Base-by-base conservation (phyloP, 352 stramenopile species). In the Globisporangium irregulare region DNA sequence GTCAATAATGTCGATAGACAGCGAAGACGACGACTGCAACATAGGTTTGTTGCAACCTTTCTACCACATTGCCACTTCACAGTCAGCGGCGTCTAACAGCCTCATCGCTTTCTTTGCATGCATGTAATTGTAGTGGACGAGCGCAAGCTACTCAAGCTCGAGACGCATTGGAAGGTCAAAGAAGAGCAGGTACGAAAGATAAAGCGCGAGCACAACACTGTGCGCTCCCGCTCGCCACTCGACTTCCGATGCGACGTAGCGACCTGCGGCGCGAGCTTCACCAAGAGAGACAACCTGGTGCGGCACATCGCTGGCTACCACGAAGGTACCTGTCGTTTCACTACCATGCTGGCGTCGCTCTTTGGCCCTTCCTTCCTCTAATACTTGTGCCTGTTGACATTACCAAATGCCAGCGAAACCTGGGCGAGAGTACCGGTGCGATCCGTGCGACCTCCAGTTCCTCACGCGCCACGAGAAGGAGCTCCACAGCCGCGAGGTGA, bases 381-480 rank as follows among this genome's bases (percentile, higher is more conserved):
- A 32, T 32, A 32, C 27, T 32, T 32, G 3, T 32, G 27, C 27
- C 4, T 43, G 41, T n/a, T 15, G 9, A 20, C 24, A 14, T 4
- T 32, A 24, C 4, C 12, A 27, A 18, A 15, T 3, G 18, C 9
- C 36, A 68, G 54, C 20, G 9, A 57, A 50, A 25, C 20, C 9
- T 3, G 43, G 34, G 18, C 53, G 36, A 18, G 57, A 51, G 65
- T 66, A 61, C 50, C 24, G 20, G n/a, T 70, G 65, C 58, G 46
- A 61, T 18, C 57, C 25, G 1, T 76, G 71, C 25, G 24, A 32
- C 2, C 27, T 72, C 3, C 20, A 32, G 29, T 76, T 76, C 29
- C 20, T 22, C n/a, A 76, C 71, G 6, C 73, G 75, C 1, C 74
- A 81, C 29, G 77, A 80, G 29, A 73, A 72, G 1, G 68, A 73